Conservation (phyloP, 371 early-diverging fungal genomes). For the Mortierella sp. region DNA sequence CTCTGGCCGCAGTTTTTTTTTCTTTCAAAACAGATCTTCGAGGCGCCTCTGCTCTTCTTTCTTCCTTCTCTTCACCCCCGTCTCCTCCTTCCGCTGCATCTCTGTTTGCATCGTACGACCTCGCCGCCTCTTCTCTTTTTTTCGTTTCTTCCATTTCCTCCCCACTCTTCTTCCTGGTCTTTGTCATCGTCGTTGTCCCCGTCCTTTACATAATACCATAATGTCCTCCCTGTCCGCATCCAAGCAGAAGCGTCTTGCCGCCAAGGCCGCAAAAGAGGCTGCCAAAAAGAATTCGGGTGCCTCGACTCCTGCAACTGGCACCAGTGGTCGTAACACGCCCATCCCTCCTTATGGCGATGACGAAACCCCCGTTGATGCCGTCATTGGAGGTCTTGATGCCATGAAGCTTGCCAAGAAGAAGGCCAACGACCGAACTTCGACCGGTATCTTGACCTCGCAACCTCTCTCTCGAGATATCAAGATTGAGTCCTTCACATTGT, state of each 20-base stretch:
- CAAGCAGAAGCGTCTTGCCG: constrained; percentile 86
- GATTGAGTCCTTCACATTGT: constrained; percentile 94
- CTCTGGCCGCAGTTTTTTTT: constrained; percentile 11
- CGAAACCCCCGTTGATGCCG: constrained; percentile 16
- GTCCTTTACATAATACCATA: constrained; percentile 7
- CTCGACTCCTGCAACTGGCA: constrained; percentile 52
- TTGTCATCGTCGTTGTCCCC: constrained; percentile 3
- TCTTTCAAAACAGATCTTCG: background rate
- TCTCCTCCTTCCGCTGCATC: background rate
- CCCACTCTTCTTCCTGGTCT: constrained; percentile 6
- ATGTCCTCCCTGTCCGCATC: constrained; percentile 67
- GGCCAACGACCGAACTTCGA: constrained; percentile 79
- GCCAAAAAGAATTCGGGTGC: constrained; percentile 48
- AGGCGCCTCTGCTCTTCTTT: constrained; percentile 1
- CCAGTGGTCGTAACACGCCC: constrained; percentile 51
- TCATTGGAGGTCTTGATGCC: constrained; percentile 32
- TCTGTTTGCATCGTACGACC: background rate
- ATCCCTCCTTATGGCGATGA: constrained; percentile 5
- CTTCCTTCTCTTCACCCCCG: constrained; percentile 1
- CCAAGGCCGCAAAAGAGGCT: constrained; percentile 72
- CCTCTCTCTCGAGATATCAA: constrained; percentile 94
- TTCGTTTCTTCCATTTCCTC: background rate
- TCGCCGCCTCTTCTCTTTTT: too few species aligned
- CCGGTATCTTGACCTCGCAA: constrained; percentile 96
- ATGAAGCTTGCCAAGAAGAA: constrained; percentile 56